A percentile compares a stretch with the other conserved stretches of the same genome.
Conservation (phyloP, 805 yeast genomes). For the Nakazawaea ambrosiae region DNA sequence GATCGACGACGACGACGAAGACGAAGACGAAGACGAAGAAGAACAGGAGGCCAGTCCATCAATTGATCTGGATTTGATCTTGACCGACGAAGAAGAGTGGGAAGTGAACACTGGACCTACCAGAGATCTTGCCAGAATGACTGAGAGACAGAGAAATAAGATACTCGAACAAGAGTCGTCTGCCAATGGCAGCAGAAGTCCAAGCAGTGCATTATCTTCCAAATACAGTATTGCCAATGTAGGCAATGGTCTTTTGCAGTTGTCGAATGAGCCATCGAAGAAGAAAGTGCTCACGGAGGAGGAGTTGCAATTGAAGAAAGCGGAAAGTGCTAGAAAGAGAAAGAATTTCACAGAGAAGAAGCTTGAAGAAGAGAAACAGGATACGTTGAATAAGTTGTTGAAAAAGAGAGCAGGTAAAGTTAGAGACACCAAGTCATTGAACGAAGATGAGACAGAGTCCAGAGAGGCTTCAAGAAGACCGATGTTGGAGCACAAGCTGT, state of each 20-base stretch:
- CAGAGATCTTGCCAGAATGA: conserved; percentile 40
- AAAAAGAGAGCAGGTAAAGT: conserved; percentile 78
- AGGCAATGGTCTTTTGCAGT: conserved; percentile 22
- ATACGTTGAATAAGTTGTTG: conserved; percentile 79
- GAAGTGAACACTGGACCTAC: conserved; percentile 25
- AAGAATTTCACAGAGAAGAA: conserved; percentile 77
- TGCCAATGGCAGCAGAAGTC: background rate
- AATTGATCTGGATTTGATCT: background rate
- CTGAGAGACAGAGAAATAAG: conserved; percentile 49
- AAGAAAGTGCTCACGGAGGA: conserved; percentile 71
- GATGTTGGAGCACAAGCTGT: conserved; percentile 35
- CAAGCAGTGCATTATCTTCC: too few relatives aligned
- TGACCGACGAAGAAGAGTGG: conserved; percentile 14
- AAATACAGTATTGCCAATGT: conserved; percentile 3
- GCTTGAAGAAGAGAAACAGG: conserved; percentile 87
- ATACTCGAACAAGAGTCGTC: conserved; percentile 22
- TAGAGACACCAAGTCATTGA: conserved; percentile 29
- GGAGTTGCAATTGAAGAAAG: conserved; percentile 71
- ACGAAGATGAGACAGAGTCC: conserved; percentile 13
- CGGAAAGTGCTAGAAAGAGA: conserved; percentile 84
- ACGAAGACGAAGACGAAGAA: conserved; percentile 17
- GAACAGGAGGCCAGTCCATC: conserved; percentile 14
- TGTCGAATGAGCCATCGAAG: conserved; percentile 33
- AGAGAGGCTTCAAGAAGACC: conserved; percentile 30
- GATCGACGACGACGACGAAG: background rate